Evolutionary conservation across 1,139 yeast species (phyloP).

Genomic region (Saccharomycopsis crataegensis): DNA sequence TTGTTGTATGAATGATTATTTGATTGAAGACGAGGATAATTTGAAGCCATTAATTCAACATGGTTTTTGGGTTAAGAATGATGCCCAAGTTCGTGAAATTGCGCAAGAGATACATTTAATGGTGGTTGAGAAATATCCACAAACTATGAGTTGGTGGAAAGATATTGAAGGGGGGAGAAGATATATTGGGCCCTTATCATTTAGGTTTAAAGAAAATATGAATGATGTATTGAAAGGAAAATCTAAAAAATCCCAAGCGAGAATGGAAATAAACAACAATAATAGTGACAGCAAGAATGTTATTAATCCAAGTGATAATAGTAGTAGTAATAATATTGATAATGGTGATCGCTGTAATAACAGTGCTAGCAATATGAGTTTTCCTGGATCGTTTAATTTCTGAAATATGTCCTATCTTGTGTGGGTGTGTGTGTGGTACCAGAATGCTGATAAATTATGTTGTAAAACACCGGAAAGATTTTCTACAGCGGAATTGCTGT

Average conservation of each 20-base stretch:
- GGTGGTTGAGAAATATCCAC: conserved; percentile 21
- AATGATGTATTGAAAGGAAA: conserved; percentile 3
- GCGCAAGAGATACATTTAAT: conserved; percentile 27
- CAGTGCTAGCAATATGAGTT: not conserved
- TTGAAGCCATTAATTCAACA: conserved; percentile 31
- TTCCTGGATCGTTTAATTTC: too few species aligned
- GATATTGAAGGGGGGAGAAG: conserved; percentile 27
- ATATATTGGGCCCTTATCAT: conserved; percentile 22
- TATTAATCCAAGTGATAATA: not conserved
- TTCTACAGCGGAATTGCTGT: too few species aligned
- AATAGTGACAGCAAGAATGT: not conserved
- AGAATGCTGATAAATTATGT: too few species aligned
- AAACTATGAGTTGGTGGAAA: conserved; percentile 26
- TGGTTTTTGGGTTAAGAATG: conserved; percentile 30
- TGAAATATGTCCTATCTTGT: too few species aligned
- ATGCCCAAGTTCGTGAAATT: conserved; percentile 23
- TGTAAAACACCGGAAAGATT: too few species aligned
- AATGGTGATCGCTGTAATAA: not conserved
- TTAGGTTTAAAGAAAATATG: not conserved
- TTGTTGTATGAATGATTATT: conserved; percentile 35
- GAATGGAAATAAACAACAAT: not conserved
- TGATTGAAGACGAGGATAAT: conserved; percentile 26
- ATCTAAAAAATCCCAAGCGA: not conserved
- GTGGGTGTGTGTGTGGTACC: too few species aligned
- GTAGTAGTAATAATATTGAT: not conserved